Evolutionary conservation across 1,284 basidiomycete genomes (phyloP).

Genomic region (Fomitopsis betulina): DNA sequence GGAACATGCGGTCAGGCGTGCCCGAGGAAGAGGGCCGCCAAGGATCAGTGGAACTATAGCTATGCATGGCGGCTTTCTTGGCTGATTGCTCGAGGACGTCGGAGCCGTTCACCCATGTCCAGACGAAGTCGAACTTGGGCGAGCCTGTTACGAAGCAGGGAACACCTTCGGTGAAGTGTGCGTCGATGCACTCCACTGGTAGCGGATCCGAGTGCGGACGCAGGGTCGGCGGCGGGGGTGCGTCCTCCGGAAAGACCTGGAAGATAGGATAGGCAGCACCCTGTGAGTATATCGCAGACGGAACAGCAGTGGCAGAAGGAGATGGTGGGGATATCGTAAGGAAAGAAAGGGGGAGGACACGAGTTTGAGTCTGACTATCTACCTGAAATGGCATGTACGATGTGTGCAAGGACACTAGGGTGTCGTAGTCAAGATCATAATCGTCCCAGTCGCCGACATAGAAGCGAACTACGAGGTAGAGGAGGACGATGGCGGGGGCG

Average conservation of each 20-base stretch:
- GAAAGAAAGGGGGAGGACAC: conserved; percentile 11
- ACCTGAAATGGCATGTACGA: conserved; percentile 1
- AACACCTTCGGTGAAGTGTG: conserved; percentile 17
- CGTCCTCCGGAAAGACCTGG: conserved; percentile 10
- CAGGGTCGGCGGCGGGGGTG: conserved; percentile 16
- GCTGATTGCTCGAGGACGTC: conserved; percentile 20
- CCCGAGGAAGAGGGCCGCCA: conserved; percentile 18
- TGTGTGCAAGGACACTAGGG: not conserved
- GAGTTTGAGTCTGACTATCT: conserved; percentile 1
- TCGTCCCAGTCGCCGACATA: not conserved
- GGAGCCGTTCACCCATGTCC: conserved; percentile 30
- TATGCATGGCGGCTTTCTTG: conserved; percentile 11
- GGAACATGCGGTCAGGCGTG: conserved; percentile 21
- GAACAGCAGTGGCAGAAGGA: conserved; percentile 10
- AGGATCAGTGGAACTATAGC: conserved; percentile 17
- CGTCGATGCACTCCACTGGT: conserved; percentile 20
- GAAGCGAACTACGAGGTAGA: not conserved
- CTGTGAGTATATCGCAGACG: conserved; percentile 1
- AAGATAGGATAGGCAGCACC: conserved; percentile 19
- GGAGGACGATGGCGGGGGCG: not conserved
- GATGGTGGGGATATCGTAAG: conserved; percentile 7
- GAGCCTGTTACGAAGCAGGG: conserved; percentile 17
- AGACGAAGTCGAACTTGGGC: conserved; percentile 23
- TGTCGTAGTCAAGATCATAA: conserved; percentile 1
- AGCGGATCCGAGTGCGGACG: conserved; percentile 10